Evolutionary conservation across 2,329 filamentous ascomycete species (phyloP), one percentile per base, ranked within the genome.

Genomic region (Blastomyces gilchristii): DNA sequence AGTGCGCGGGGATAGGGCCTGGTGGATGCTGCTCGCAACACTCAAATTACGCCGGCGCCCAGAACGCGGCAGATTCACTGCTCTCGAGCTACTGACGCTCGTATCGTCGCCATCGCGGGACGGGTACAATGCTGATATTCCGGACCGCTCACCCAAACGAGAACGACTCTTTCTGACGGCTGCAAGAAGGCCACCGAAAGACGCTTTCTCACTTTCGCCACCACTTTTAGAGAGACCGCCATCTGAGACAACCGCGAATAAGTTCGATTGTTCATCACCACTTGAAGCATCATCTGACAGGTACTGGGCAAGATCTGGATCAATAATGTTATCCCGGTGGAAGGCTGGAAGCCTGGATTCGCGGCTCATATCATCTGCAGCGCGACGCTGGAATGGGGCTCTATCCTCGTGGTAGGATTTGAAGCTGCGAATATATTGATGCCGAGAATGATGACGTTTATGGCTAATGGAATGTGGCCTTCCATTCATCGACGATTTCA

Each of bases 241-340:
- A 57, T 83, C 82, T 63, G 83, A 85, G n/a, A 91, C 86, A 1
- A 89, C 87, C 28, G 82, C 78, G 75, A 96, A 89, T 14, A 97
- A 87, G 71, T 88, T 92, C 76, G 92, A 87, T 69, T 95, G 90
- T 67, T 99, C 92, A 69, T 96, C 92, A 47, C 89, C 93, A 69
- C 91, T 97, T 1, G 92, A 96, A 58, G 90, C 91, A 68, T 90
- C 87, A 72, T 99, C 94, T 7, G 94, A 99, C 81, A 99, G 89
- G 76, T 95, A 99, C 43, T 91, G 89, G 5, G 92, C 93, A 62
- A 99, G 80, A 71, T 99, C 94, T 0, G 94, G 94, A 72, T 99
- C 94, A 68, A 99, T 97, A 68, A 99, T 96, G 71, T 94, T 97
- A 78, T 99, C 94, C 71, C 94, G 91, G 73, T 99, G 94, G 69